Evolutionary conservation across 306 rosid genomes (phyloP), one percentile per base, ranked within the genome.

Genomic region (Cucumis hystrix): DNA sequence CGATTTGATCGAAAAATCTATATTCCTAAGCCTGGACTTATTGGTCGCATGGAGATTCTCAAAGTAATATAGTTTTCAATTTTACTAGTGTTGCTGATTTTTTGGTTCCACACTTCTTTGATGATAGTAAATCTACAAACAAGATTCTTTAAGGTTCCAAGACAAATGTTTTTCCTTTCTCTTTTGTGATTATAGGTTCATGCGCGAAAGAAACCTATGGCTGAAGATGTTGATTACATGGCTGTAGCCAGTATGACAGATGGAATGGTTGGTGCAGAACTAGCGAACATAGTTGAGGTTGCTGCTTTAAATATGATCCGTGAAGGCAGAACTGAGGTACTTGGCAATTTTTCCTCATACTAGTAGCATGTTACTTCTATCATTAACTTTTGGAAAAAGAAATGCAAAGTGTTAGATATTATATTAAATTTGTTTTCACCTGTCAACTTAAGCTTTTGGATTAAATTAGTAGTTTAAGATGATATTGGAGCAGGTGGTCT

Each of bases 191-290:
- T 77, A 68, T 75, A 95, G 98, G 98, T 95, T 77, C 98, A 95
- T 84, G 98, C 98, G 14, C 93, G 97, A 70, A 95, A 89, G 86
- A 95, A 95, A 88, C 97, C 97, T 54, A 88, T 95, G 88, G 97
- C 96, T 57, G 96, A 87, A 81, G 98, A 95, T 73, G 92, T 95
- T 79, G 98, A 95, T 85, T 95, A 90, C 78, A 82, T 87, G 87
- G 93, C 95, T 84, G 90, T 95, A 79, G 97, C 93, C 76, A 83
- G 98, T 83, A 90, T 90, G 96, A 92, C 96, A 18, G 97, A 95
- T 78, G 98, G 97, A 82, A 95, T 95, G 98, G 98, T 92, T 84
- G 97, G 98, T 47, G 98, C 98, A 7, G 98, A 95, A 89, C 84
- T 95, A 25, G 98, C 98, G 40, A 95, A 95, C 87, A 92, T 95